Evolutionary conservation across 192 early-diverging fungal species (phyloP).

Genomic region (Powellomyces hirtus): DNA sequence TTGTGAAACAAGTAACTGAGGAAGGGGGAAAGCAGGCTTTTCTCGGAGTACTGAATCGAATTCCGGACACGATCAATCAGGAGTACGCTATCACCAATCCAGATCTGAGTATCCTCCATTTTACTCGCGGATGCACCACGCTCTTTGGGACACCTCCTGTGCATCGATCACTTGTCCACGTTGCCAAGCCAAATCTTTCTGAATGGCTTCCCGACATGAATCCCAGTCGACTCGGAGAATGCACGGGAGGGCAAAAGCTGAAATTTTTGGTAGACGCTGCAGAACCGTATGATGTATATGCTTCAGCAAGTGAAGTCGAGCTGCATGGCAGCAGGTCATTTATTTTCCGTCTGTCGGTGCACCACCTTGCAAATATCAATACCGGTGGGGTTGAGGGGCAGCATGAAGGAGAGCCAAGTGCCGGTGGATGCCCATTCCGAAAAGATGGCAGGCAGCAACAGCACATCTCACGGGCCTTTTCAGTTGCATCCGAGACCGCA

Average conservation of each 20-base stretch:
- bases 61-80: not conserved
- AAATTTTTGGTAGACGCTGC: not conserved
- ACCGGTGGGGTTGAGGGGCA: too few relatives aligned
- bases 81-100: slow-evolving; percentile 36
- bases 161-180: not conserved
- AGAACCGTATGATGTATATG: not conserved
- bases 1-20: slow-evolving; percentile 39
- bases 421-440: too few relatives aligned
- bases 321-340: too few relatives aligned
- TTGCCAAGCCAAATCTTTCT: not conserved
- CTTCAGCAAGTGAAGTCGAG: too few relatives aligned
- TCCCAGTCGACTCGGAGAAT: not conserved
- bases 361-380: too few relatives aligned
- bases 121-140: slow-evolving; percentile 4
- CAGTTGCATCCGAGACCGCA: not conserved
- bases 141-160: not conserved
- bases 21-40: slow-evolving; percentile 31
- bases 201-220: slow-evolving; percentile 10
- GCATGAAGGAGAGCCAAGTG: too few relatives aligned
- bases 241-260: not conserved
- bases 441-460: too few relatives aligned
- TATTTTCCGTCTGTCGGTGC: too few relatives aligned
- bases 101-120: slow-evolving; percentile 25
- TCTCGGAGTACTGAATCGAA: slow-evolving; percentile 28
- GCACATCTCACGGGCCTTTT: too few relatives aligned